A percentile compares a stretch with the other conserved stretches of the same genome.
phyloP scores from a whole-genome alignment of 148 eudicot genomes.

The Salicornia ramosissima region DNA sequence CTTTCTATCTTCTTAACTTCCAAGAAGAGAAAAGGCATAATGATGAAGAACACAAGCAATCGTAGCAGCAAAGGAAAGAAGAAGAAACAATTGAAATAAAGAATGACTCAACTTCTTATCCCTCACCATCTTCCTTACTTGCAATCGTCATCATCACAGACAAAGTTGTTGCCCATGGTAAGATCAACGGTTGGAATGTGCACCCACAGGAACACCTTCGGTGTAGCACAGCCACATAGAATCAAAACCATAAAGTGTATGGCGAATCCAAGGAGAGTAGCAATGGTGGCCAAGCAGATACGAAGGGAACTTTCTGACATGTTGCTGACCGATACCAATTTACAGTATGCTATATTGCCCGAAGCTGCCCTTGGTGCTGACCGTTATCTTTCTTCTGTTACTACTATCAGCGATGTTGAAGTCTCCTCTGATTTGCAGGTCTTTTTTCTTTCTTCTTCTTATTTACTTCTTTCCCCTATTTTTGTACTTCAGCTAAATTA shows the following conservation, averaged over 20 bases:
- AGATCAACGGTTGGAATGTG: slow-evolving; percentile 21
- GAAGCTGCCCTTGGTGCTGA: slow-evolving; percentile 97
- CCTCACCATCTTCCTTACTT: slow-evolving; percentile 11
- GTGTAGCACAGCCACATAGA: slow-evolving; percentile 7
- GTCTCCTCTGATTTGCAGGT: slow-evolving; percentile 91
- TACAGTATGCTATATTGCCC: slow-evolving; percentile 78
- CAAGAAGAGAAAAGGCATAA: neutral
- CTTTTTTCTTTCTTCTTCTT: neutral
- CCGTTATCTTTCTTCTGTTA: slow-evolving; percentile 75
- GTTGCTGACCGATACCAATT: slow-evolving; percentile 68
- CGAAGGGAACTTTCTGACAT: slow-evolving; percentile 79
- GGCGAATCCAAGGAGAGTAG: slow-evolving; percentile 88
- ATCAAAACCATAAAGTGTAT: slow-evolving; percentile 38
- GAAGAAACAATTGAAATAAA: neutral
- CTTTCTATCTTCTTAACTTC: neutral
- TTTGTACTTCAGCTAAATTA: neutral
- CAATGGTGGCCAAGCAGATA: slow-evolving; percentile 90
- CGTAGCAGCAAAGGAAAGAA: neutral
- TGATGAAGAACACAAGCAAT: neutral
- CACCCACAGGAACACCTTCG: neutral
- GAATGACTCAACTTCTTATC: slow-evolving; percentile 22
- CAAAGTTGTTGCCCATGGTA: neutral
- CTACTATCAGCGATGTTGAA: slow-evolving; percentile 87
- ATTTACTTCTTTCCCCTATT: too few relatives aligned
- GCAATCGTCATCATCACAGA: slow-evolving; percentile 12